phyloP scores from a whole-genome alignment of 2,329 filamentous ascomycete genomes.

The Fusarium sp. region DNA sequence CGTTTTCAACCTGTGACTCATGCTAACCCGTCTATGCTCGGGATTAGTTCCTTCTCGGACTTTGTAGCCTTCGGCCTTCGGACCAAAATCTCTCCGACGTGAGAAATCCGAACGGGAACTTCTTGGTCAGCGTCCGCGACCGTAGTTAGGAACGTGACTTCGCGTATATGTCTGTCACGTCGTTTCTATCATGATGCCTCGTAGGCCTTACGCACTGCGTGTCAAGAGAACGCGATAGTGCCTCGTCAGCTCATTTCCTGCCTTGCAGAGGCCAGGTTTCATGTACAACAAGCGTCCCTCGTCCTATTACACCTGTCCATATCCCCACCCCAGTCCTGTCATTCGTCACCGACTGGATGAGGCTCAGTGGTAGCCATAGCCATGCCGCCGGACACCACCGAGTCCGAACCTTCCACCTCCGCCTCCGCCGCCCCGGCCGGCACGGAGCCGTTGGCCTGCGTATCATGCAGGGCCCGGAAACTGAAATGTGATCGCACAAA shows the following conservation, averaged over 20 bases:
- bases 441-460: conserved; percentile 76
- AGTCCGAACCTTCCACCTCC: conserved; percentile 36
- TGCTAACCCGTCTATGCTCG: conserved; percentile 9
- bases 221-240: conserved; percentile 6
- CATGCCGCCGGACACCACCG: conserved; percentile 40
- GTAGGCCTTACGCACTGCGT: conserved; percentile 21
- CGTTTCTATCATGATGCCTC: conserved; percentile 13
- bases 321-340: background rate
- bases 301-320: background rate
- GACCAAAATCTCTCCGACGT: conserved; percentile 32
- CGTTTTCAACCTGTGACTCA: conserved; percentile 33
- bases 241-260: conserved; percentile 3
- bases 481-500: conserved; percentile 86
- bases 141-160: conserved; percentile 28
- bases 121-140: conserved; percentile 17
- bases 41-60: conserved; percentile 24
- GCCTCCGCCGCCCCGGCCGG: conserved; percentile 20
- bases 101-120: conserved; percentile 25
- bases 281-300: background rate
- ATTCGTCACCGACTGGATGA: conserved; percentile 31
- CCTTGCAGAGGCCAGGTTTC: background rate
- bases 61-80: conserved; percentile 42
- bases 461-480: conserved; percentile 86
- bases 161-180: conserved; percentile 22
- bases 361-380: conserved; percentile 3